phyloP scores from a whole-genome alignment of 768 basidiomycete genomes.

The Boletus rex-veris region DNA sequence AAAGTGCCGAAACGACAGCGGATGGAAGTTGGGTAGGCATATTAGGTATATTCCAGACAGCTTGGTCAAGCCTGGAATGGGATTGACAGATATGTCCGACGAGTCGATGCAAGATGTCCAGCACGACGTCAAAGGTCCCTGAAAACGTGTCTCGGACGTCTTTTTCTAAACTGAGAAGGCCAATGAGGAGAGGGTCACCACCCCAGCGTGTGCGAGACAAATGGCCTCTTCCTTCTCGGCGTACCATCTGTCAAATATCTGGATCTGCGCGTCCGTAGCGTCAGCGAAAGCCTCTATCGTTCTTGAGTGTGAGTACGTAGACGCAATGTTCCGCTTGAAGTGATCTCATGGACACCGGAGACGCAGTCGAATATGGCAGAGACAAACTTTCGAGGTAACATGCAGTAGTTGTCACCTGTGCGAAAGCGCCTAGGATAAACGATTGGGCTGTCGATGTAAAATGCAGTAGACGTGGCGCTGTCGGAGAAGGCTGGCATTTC shows the following conservation, averaged over 20 bases:
- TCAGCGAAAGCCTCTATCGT: slow-evolving; percentile 84
- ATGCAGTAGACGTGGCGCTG: slow-evolving; percentile 60
- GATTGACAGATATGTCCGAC: slow-evolving; percentile 31
- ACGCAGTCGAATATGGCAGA: slow-evolving; percentile 41
- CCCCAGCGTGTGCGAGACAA: slow-evolving; percentile 53
- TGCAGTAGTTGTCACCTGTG: slow-evolving; percentile 54
- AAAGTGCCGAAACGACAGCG: slow-evolving; percentile 49
- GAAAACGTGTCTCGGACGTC: slow-evolving; percentile 54
- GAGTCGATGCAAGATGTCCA: slow-evolving; percentile 43
- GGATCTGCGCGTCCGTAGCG: slow-evolving; percentile 60
- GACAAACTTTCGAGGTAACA: slow-evolving; percentile 65
- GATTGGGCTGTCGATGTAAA: slow-evolving; percentile 62
- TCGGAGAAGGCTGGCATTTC: slow-evolving; percentile 41
- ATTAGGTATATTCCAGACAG: slow-evolving; percentile 41
- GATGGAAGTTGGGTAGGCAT: slow-evolving; percentile 43
- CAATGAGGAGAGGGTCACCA: slow-evolving; percentile 45
- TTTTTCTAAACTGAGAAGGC: slow-evolving; percentile 64
- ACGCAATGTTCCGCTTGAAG: slow-evolving; percentile 19
- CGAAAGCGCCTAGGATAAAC: slow-evolving; percentile 61
- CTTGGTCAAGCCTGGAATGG: slow-evolving; percentile 24
- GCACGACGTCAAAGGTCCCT: slow-evolving; percentile 53
- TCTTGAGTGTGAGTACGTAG: slow-evolving; percentile 38
- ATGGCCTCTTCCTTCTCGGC: slow-evolving; percentile 64
- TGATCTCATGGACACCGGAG: slow-evolving; percentile 14
- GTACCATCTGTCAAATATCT: slow-evolving; percentile 65